Base-by-base conservation (phyloP, 2,329 filamentous ascomycete genomes). In the Ambrosiella beaveri region DNA sequence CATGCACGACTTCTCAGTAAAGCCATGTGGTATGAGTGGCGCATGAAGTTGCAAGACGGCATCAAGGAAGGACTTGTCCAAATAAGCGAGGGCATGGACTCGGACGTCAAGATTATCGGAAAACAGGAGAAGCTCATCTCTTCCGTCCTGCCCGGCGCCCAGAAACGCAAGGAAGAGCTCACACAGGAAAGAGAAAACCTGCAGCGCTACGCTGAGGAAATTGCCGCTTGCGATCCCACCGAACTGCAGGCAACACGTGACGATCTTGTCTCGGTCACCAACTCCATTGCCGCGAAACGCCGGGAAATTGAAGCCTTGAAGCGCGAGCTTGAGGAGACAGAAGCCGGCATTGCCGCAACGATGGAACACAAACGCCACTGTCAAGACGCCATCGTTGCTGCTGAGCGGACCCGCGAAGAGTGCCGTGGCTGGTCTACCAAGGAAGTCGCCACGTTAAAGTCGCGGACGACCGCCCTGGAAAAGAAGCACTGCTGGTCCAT, bases 1-100 rank as follows among this genome's bases (percentile, higher is more conserved):
- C 86, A 95, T 68, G 88, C 91, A 13, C 81, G 93, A 35, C 76
- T 96, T 12, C 75, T 90, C 56, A 96, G 91, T 72, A 96, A 96
- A 68, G 88, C 88, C 59, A 90, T 93, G 74, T 98, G 93, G 93
- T 98, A 98, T 68, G 86, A 91, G 66, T 98, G 93, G 93, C 84
- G 93, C 45, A 91, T 87, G 76, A 91, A 93, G 65, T 77, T 97
- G 27, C 82, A 89, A 58, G 71, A 84, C 62, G 86, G 88, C 15
- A 76, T 98, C 41, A 89, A 86, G 66, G 83, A 88, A 64, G 90
- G 87, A 2, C 78, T 97, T 2, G 69, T 86, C 57, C 82, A 79
- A 61, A 93, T 90, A 59, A 75, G 80, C 1, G 79, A 86, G 59
- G 88, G 84, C 17, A 88, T 98, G 80, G 78, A 81, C 52, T 72